Conservation (phyloP, 345 rosid genomes). For the Acer saccharum region DNA sequence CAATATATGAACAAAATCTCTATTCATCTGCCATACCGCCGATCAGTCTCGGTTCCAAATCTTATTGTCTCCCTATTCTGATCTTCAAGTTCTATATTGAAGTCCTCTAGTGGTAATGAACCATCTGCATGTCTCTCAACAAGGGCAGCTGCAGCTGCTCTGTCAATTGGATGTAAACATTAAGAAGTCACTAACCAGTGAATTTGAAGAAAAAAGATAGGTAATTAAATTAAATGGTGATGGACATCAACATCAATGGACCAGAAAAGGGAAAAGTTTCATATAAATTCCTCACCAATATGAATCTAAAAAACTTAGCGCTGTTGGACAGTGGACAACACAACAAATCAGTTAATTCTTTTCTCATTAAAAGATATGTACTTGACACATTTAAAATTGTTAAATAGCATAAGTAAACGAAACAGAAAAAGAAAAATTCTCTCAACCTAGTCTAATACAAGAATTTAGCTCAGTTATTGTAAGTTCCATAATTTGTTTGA, state of each 20-base stretch:
- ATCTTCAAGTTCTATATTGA: slow-evolving; percentile 80
- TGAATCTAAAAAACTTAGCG: background rate
- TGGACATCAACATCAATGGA: background rate
- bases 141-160: slow-evolving; percentile 82
- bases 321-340: background rate
- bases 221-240: background rate
- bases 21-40: slow-evolving; percentile 45
- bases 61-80: slow-evolving; percentile 70
- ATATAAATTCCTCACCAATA: background rate
- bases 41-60: slow-evolving; percentile 82
- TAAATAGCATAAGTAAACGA: background rate
- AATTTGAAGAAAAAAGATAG: background rate
- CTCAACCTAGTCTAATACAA: background rate
- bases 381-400: background rate
- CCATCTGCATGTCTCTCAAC: slow-evolving; percentile 79
- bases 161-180: slow-evolving; percentile 30
- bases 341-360: background rate
- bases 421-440: background rate
- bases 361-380: background rate
- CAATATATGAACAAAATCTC: background rate
- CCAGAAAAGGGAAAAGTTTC: background rate
- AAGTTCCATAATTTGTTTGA: background rate
- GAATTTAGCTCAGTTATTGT: background rate
- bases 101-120: slow-evolving; percentile 72
- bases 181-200: slow-evolving; percentile 5